Conservation (phyloP, 192 early-diverging fungal species). For the Coemansia nantahalensis region DNA sequence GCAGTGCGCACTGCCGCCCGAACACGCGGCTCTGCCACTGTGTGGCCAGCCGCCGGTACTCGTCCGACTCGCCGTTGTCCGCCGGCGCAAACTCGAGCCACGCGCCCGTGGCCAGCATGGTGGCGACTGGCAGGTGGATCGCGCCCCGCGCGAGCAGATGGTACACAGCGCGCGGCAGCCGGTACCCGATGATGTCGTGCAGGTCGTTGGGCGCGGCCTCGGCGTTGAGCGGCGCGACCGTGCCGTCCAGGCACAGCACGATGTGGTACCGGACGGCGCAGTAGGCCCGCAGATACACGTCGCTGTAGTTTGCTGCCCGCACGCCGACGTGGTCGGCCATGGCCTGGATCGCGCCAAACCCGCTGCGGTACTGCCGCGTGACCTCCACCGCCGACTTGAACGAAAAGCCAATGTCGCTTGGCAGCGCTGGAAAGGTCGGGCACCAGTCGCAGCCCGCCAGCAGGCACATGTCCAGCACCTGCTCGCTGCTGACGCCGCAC, state of each 20-base stretch:
- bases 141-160: slow-evolving; percentile 66
- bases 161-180: slow-evolving; percentile 69
- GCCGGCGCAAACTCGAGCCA: slow-evolving; percentile 69
- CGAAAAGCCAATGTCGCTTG: slow-evolving; percentile 56
- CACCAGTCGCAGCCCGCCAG: slow-evolving; percentile 77
- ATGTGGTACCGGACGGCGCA: slow-evolving; percentile 72
- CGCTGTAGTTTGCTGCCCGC: slow-evolving; percentile 63
- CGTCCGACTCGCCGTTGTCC: slow-evolving; percentile 76
- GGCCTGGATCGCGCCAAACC: slow-evolving; percentile 69
- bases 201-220: slow-evolving; percentile 69
- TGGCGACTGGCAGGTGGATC: slow-evolving; percentile 63
- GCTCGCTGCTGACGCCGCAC: slow-evolving; percentile 62
- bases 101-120: slow-evolving; percentile 62
- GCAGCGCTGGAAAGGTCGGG: slow-evolving; percentile 68
- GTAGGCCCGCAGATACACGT: slow-evolving; percentile 67
- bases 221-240: slow-evolving; percentile 62
- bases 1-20: slow-evolving; percentile 56
- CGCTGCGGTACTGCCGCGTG: slow-evolving; percentile 64
- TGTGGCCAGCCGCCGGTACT: slow-evolving; percentile 66
- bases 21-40: slow-evolving; percentile 58
- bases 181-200: slow-evolving; percentile 78
- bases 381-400: slow-evolving; percentile 70
- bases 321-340: slow-evolving; percentile 58
- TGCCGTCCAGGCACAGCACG: slow-evolving; percentile 67
- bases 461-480: slow-evolving; percentile 77